Conservation (phyloP, 192 early-diverging fungal species). For the Pilaira anomala region DNA sequence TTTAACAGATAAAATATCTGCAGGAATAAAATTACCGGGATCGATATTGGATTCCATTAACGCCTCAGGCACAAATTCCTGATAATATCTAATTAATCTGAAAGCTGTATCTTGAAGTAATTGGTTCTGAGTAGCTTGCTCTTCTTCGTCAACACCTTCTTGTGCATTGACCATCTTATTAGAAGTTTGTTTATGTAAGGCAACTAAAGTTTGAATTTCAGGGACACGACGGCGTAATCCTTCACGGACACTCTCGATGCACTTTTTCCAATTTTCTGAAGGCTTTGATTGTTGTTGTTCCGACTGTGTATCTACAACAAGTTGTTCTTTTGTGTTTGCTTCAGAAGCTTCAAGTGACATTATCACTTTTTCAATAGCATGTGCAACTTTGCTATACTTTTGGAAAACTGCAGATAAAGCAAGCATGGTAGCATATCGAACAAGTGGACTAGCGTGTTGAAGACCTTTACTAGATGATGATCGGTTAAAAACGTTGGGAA, state of each 20-base stretch:
- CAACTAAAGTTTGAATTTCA: slow-evolving; percentile 65
- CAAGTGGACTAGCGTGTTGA: slow-evolving; percentile 58
- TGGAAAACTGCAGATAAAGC: slow-evolving; percentile 56
- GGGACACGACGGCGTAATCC: slow-evolving; percentile 66
- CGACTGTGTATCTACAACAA: background rate
- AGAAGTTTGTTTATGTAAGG: slow-evolving; percentile 39
- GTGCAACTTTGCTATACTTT: slow-evolving; percentile 45
- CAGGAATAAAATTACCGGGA: slow-evolving; percentile 68
- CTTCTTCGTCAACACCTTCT: slow-evolving; percentile 41
- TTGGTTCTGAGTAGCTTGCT: slow-evolving; percentile 34
- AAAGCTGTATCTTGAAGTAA: slow-evolving; percentile 54
- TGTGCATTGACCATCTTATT: slow-evolving; percentile 26
- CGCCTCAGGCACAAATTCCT: slow-evolving; percentile 59
- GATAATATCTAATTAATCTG: slow-evolving; percentile 63
- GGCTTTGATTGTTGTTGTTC: slow-evolving; percentile 12
- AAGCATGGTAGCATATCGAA: slow-evolving; percentile 61
- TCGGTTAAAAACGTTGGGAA: slow-evolving; percentile 58
- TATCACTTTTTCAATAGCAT: slow-evolving; percentile 35
- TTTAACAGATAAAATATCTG: slow-evolving; percentile 52
- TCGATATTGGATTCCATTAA: slow-evolving; percentile 72
- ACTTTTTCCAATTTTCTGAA: slow-evolving; percentile 29
- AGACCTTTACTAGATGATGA: slow-evolving; percentile 54
- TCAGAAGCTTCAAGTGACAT: slow-evolving; percentile 26
- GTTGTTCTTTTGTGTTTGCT: background rate
- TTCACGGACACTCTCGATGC: slow-evolving; percentile 38